These are phyloP conservation scores for Cryptosporidium parvum DNA, from an alignment of 169 alveolate species.

Conservation along the genomic window DNA sequence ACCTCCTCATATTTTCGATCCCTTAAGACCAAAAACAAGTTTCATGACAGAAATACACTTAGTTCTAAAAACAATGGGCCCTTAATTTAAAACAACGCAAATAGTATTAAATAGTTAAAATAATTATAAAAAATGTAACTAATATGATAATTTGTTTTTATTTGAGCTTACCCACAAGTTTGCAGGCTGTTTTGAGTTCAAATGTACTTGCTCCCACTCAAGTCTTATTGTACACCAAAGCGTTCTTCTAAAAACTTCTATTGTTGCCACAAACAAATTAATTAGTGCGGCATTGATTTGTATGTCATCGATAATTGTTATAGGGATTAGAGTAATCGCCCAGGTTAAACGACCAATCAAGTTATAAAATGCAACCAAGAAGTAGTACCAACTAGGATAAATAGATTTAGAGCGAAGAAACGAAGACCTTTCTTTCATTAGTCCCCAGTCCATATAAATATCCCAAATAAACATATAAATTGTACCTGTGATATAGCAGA, in stretches of 20 bases:
- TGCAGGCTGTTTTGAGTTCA: slow-evolving; percentile 70
- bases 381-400: slow-evolving; percentile 81
- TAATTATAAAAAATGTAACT: not conserved
- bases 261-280: slow-evolving; percentile 57
- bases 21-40: slow-evolving; percentile 51
- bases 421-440: slow-evolving; percentile 65
- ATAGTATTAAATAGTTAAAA: not conserved
- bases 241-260: slow-evolving; percentile 58
- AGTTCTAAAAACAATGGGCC: slow-evolving; percentile 66
- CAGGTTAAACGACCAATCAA: slow-evolving; percentile 84
- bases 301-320: slow-evolving; percentile 77
- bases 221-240: slow-evolving; percentile 75
- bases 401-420: slow-evolving; percentile 75
- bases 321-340: slow-evolving; percentile 86
- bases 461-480: slow-evolving; percentile 89
- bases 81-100: not conserved
- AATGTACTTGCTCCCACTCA: slow-evolving; percentile 76
- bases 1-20: slow-evolving; percentile 74
- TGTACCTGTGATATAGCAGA: slow-evolving; percentile 86
- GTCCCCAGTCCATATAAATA: slow-evolving; percentile 89
- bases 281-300: slow-evolving; percentile 65
- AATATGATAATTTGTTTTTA: not conserved
- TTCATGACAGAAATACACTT: slow-evolving; percentile 67
- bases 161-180: slow-evolving; percentile 48
- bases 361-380: slow-evolving; percentile 78